A percentile compares a stretch with the other conserved stretches of the same genome.
Conservation (phyloP, 805 yeast genomes). For the Wickerhamiella parazyma region DNA sequence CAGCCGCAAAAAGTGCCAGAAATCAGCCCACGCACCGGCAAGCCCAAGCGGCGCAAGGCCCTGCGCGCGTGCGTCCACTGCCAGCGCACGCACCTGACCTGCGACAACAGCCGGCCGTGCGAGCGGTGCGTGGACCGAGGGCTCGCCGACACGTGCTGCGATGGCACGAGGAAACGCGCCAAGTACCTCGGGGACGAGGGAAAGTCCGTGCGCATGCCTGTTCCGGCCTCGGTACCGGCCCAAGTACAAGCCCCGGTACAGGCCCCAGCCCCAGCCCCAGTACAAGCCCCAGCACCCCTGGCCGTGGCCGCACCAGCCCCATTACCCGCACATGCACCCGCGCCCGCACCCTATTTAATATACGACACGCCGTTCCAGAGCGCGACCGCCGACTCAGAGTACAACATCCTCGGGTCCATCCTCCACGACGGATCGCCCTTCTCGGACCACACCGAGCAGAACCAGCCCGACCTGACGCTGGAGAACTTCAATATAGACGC, state of each 20-base stretch:
- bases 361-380: constrained; percentile 20
- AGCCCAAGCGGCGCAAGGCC: constrained; percentile 47
- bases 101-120: constrained; percentile 78
- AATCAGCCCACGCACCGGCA: constrained; percentile 24
- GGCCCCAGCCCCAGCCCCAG: too few species aligned
- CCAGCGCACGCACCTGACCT: constrained; percentile 80
- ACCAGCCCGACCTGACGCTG: constrained; percentile 11
- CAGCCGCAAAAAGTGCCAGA: constrained; percentile 2
- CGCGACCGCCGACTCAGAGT: constrained; percentile 27
- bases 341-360: too few species aligned
- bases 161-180: constrained; percentile 80
- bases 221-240: neutral
- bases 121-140: constrained; percentile 62
- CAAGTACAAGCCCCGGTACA: constrained; percentile 9
- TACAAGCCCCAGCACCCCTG: too few species aligned
- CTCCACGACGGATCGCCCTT: constrained; percentile 15
- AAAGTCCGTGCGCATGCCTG: neutral
- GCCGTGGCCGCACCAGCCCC: neutral
- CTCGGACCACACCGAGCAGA: constrained; percentile 11
- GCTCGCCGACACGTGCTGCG: constrained; percentile 55
- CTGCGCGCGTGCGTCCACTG: constrained; percentile 85
- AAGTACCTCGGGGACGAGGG: constrained; percentile 56
- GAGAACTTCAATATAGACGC: constrained; percentile 8
- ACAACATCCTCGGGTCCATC: constrained; percentile 25
- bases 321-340: constrained; percentile 8